Conservation (phyloP, 371 early-diverging fungal genomes). For the Mortierella sp. region DNA sequence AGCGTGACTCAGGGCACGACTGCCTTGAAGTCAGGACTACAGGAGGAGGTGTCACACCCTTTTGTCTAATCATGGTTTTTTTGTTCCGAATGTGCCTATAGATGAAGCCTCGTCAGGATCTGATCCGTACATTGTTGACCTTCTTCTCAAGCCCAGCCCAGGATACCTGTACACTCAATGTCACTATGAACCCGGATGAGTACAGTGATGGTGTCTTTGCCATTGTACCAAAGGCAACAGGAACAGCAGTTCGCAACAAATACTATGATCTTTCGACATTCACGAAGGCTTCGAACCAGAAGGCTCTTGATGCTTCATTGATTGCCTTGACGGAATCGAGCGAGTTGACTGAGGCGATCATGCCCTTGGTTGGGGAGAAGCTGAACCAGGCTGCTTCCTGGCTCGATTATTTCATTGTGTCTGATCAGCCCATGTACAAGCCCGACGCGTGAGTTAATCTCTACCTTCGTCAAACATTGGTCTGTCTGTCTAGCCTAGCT, state of each 20-base stretch:
- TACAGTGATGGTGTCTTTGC: slow-evolving; percentile 53
- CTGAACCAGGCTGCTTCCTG: slow-evolving; percentile 42
- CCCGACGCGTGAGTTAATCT: slow-evolving; percentile 31
- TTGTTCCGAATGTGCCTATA: not conserved
- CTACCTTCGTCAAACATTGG: too few species aligned
- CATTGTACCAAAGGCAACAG: slow-evolving; percentile 39
- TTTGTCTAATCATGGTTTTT: not conserved
- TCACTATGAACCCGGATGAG: slow-evolving; percentile 49
- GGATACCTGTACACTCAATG: slow-evolving; percentile 47
- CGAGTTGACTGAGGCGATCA: slow-evolving; percentile 43
- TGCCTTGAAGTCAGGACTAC: not conserved
- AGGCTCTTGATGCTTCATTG: slow-evolving; percentile 21
- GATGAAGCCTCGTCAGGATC: slow-evolving; percentile 53
- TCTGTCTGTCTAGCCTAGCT: too few species aligned
- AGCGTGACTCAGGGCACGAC: too few species aligned
- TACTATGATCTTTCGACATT: slow-evolving; percentile 36
- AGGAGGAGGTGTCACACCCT: too few species aligned
- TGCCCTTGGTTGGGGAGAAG: slow-evolving; percentile 34
- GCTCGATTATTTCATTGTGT: slow-evolving; percentile 53
- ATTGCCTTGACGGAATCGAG: slow-evolving; percentile 49
- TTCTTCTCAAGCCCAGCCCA: slow-evolving; percentile 20
- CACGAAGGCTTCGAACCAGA: slow-evolving; percentile 49
- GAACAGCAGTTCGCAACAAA: slow-evolving; percentile 32
- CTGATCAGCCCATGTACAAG: slow-evolving; percentile 43
- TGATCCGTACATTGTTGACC: slow-evolving; percentile 39